Percentiles rank a stretch among this genome's conserved stretches.
phyloP scores from a whole-genome alignment of 2,329 filamentous ascomycete genomes.

The Fusarium metavorans region DNA sequence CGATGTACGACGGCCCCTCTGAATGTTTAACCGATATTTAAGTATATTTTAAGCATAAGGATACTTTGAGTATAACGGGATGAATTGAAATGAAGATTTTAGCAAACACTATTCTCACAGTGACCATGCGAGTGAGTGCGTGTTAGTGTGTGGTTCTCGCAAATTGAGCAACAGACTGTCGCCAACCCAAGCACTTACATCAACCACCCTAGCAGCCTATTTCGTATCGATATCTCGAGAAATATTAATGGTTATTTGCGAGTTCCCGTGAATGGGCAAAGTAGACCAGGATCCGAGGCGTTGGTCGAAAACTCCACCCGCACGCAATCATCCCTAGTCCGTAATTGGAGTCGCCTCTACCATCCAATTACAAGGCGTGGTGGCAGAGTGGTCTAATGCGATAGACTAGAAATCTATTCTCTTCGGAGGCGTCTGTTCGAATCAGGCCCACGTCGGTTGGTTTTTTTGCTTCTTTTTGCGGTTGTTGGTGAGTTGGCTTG shows the following conservation, averaged over 20 bases:
- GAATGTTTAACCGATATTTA: too few species aligned
- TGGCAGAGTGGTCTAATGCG: constrained; percentile 38
- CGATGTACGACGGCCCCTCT: neutral
- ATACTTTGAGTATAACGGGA: neutral
- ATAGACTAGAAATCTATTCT: constrained; percentile 39
- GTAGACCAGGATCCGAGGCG: neutral
- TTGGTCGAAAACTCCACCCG: neutral
- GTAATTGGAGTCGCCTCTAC: neutral
- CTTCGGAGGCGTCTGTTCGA: constrained; percentile 36
- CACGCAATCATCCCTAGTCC: neutral
- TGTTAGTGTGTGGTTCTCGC: neutral
- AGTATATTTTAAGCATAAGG: too few species aligned
- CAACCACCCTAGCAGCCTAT: neutral
- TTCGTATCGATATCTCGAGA: neutral
- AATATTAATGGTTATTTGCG: too few species aligned
- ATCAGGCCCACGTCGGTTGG: constrained; percentile 33
- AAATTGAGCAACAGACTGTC: neutral
- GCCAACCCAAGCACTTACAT: neutral
- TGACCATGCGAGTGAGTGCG: neutral
- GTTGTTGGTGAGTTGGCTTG: neutral
- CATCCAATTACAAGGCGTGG: constrained; percentile 29
- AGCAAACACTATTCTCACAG: neutral
- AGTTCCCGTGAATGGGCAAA: neutral
- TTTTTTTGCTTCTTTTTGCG: neutral
- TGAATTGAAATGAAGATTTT: neutral